These are phyloP conservation scores for Trichoderma aggressivum DNA, from an alignment of 2,329 filamentous ascomycete genomes.

Conservation along the genomic window DNA sequence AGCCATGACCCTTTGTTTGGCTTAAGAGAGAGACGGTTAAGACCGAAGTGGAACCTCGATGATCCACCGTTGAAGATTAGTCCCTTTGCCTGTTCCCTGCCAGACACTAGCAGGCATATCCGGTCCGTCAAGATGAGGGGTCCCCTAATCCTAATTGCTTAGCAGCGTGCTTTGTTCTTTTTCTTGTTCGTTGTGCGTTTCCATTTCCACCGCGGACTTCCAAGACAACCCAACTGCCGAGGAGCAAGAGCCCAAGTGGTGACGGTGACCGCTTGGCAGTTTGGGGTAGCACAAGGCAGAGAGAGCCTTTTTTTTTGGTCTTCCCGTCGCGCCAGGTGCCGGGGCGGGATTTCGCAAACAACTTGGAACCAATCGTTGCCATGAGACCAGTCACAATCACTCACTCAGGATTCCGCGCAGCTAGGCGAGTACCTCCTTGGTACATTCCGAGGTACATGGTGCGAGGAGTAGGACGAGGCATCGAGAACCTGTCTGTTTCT, in stretches of 20 bases:
- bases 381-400: neutral
- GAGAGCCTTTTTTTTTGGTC: neutral
- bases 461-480: too few species aligned
- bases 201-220: neutral
- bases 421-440: neutral
- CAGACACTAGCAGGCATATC: slow-evolving; percentile 16
- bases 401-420: neutral
- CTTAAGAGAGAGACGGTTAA: slow-evolving; percentile 17
- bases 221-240: slow-evolving; percentile 7
- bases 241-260: neutral
- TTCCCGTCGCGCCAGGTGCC: neutral
- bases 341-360: neutral
- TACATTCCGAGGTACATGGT: neutral
- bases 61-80: slow-evolving; percentile 18
- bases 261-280: neutral
- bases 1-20: slow-evolving; percentile 17
- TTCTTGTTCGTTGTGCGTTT: neutral
- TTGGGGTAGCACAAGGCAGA: neutral
- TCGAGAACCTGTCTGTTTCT: neutral
- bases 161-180: neutral
- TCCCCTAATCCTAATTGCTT: slow-evolving; percentile 14
- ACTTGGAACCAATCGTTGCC: neutral
- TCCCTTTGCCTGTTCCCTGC: slow-evolving; percentile 9
- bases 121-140: slow-evolving; percentile 11
- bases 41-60: slow-evolving; percentile 18